phyloP scores from a whole-genome alignment of 768 basidiomycete genomes.

The Mycena epipterygia region DNA sequence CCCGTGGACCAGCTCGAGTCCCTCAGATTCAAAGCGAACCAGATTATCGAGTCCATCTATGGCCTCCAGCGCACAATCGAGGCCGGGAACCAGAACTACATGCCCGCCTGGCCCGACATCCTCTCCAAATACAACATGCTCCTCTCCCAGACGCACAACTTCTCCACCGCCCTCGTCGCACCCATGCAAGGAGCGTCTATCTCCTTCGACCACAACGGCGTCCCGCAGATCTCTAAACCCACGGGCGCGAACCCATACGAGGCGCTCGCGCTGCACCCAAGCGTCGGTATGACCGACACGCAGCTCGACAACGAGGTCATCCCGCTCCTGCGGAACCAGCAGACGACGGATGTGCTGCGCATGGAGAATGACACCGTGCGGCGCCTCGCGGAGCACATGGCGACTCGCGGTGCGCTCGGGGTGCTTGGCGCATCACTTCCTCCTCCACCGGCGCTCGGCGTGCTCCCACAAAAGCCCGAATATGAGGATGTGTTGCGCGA shows the following conservation, averaged over 20 bases:
- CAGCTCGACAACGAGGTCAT: constrained; percentile 82
- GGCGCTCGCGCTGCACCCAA: constrained; percentile 78
- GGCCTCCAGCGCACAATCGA: constrained; percentile 75
- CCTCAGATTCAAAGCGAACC: constrained; percentile 79
- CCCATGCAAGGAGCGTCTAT: constrained; percentile 46
- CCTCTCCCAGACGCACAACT: constrained; percentile 85
- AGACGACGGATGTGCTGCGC: constrained; percentile 81
- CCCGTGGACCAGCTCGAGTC: constrained; percentile 83
- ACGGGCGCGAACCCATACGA: constrained; percentile 64
- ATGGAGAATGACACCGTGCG: constrained; percentile 82
- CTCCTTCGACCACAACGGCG: constrained; percentile 21
- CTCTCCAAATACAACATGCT: constrained; percentile 89
- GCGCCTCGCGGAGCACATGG: constrained; percentile 76
- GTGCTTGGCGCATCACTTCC: constrained; percentile 59
- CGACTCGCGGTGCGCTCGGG: constrained; percentile 66
- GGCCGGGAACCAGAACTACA: constrained; percentile 64
- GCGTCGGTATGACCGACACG: constrained; percentile 66
- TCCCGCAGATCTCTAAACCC: constrained; percentile 11
- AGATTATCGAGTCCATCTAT: constrained; percentile 84
- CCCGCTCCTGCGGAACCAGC: constrained; percentile 82
- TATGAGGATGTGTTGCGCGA: constrained; percentile 77
- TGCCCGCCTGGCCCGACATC: constrained; percentile 90
- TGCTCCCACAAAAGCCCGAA: constrained; percentile 56
- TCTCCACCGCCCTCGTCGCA: constrained; percentile 73
- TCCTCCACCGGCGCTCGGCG: constrained; percentile 40